phyloP scores from a whole-genome alignment of 1,139 yeast species.

The Debaryomycetaceae sp. region DNA sequence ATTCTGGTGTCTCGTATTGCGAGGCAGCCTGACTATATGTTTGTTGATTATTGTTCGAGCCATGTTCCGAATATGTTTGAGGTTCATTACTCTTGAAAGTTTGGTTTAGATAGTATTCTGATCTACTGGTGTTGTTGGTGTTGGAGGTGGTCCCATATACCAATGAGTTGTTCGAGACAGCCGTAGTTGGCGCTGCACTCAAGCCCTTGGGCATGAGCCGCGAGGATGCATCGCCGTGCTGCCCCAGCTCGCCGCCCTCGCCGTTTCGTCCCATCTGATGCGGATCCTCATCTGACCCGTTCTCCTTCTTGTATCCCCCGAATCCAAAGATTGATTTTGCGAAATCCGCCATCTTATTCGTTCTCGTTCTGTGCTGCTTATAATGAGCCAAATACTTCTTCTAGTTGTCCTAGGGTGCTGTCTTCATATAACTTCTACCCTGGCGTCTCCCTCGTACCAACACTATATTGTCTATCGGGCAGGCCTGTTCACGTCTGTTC shows the following conservation, averaged over 20 bases:
- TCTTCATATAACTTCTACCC: neutral
- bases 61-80: neutral
- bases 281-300: constrained; percentile 6
- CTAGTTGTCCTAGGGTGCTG: neutral
- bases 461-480: neutral
- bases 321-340: constrained; percentile 61
- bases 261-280: neutral
- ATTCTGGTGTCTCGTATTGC: neutral
- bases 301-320: constrained; percentile 43
- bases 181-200: constrained; percentile 56
- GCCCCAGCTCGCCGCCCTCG: constrained; percentile 1
- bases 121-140: constrained; percentile 13
- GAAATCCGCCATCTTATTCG: constrained; percentile 54
- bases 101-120: constrained; percentile 25
- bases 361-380: neutral
- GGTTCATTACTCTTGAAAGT: constrained; percentile 15
- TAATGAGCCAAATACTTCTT: no score
- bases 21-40: neutral
- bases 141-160: constrained; percentile 63
- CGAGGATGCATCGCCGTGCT: constrained; percentile 6
- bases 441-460: neutral
- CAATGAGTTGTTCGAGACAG: constrained; percentile 56
- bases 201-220: constrained; percentile 38
- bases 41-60: neutral
- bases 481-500: neutral